A percentile compares a stretch with the other conserved stretches of the same genome.
phyloP scores from a whole-genome alignment of 2,329 filamentous ascomycete species.

The Didymella arachidicola region DNA sequence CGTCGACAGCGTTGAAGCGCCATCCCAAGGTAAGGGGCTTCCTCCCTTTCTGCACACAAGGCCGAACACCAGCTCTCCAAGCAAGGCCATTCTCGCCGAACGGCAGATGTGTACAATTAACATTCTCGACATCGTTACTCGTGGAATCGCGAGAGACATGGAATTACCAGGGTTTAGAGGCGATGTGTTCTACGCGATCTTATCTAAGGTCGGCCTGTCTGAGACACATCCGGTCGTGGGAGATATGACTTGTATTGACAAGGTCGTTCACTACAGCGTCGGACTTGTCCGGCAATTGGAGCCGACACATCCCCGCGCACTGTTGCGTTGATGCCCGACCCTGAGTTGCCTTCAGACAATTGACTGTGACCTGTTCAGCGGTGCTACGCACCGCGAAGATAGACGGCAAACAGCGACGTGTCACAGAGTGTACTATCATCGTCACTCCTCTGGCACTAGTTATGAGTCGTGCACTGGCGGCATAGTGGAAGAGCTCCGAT shows the following conservation, averaged over 20 bases:
- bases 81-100: not conserved
- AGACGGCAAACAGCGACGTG: constrained; percentile 2
- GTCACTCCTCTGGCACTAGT: constrained; percentile 1
- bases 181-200: not conserved
- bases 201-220: not conserved
- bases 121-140: not conserved
- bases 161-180: not conserved
- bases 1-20: constrained; percentile 79
- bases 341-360: not conserved
- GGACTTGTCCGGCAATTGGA: constrained; percentile 7
- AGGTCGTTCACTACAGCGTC: not conserved
- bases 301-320: constrained; percentile 1
- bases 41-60: not conserved
- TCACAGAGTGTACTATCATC: not conserved
- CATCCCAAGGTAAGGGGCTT: constrained; percentile 75
- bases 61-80: not conserved
- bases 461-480: not conserved
- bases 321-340: constrained; percentile 10
- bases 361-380: not conserved
- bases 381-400: not conserved
- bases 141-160: not conserved
- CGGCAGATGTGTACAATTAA: not conserved
- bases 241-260: not conserved
- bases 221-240: not conserved
- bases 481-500: constrained; percentile 5